These are phyloP conservation scores for Eutrema yunnanense DNA, from an alignment of 345 rosid genomes.

Conservation along the genomic window DNA sequence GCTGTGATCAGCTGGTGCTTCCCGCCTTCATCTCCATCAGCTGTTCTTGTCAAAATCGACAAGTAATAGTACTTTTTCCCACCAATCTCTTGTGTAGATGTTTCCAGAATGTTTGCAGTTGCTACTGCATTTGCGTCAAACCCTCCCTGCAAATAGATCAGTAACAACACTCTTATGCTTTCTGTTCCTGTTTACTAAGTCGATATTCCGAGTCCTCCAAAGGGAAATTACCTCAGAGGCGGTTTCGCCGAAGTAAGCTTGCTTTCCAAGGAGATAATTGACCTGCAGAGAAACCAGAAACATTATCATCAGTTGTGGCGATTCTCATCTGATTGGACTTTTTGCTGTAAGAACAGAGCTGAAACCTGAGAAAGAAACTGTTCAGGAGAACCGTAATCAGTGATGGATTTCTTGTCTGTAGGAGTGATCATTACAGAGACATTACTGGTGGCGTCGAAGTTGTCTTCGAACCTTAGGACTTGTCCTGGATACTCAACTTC, in stretches of 20 bases:
- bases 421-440: conserved; percentile 62
- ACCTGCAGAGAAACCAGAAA: conserved; percentile 44
- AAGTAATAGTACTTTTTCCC: conserved; percentile 63
- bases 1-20: conserved; percentile 82
- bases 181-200: neutral
- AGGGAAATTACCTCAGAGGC: conserved; percentile 56
- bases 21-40: conserved; percentile 98
- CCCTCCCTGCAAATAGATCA: conserved; percentile 53
- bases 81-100: conserved; percentile 24
- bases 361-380: conserved; percentile 61
- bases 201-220: neutral
- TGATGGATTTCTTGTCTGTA: conserved; percentile 79
- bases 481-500: conserved; percentile 89
- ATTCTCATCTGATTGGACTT: neutral
- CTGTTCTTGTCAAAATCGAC: conserved; percentile 83
- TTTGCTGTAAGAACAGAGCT: neutral
- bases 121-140: conserved; percentile 69
- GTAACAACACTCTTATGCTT: neutral
- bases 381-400: conserved; percentile 79
- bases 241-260: conserved; percentile 61
- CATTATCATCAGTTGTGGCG: neutral
- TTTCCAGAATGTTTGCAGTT: conserved; percentile 75
- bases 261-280: conserved; percentile 80
- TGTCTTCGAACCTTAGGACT: conserved; percentile 84
- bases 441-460: conserved; percentile 64